Base-by-base conservation (phyloP, 2,329 filamentous ascomycete genomes). In the Tolypocladium endophyticum region DNA sequence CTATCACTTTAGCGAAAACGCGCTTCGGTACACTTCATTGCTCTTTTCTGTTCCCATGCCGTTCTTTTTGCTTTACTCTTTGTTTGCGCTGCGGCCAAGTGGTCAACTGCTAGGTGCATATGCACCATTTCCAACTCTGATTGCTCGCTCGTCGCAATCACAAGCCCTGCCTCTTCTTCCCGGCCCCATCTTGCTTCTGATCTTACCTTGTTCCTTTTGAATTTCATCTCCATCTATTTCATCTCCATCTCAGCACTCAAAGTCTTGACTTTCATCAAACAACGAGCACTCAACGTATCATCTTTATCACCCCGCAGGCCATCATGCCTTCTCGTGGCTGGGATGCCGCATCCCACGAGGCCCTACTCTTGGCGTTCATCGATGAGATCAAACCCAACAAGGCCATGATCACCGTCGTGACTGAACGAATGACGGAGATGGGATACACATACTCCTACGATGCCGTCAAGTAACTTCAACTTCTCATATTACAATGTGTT, bases 1-100 rank as follows among this genome's bases (percentile, higher is more conserved):
- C 12, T 77, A 79, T 59, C 64, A 64, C 0, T 79, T 77, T 57
- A 72, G 72, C 3, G 68, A 73, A 35, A 69, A 67, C 35, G 77
- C 77, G 57, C 72, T 79, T 41, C 69, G 73, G 75, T 79, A 76
- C 5, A 35, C 20, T 23, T 30, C 30, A 23, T 28, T 57, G 55
- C 43, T 14, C 38, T 52, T 58, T 54, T 58, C 55, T 57, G 50
- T 43, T 41, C 35, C 16, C 50, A 39, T 20, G 9, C n/a, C 16
- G 1, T 33, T 25, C 16, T 43, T 58, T 33, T 38, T 53, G 36
- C 16, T 55, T 36, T 56, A 55, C 2, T 53, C 8, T 3, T 54
- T 11, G 23, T 16, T 18, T 36, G 50, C 3, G 12, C 23, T 20
- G 30, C 30, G 30, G 14, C 16, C 50, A 35, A 11, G 30, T 53